Conservation (phyloP, 2,329 filamentous ascomycete genomes). For the Cladosporium sp. region DNA sequence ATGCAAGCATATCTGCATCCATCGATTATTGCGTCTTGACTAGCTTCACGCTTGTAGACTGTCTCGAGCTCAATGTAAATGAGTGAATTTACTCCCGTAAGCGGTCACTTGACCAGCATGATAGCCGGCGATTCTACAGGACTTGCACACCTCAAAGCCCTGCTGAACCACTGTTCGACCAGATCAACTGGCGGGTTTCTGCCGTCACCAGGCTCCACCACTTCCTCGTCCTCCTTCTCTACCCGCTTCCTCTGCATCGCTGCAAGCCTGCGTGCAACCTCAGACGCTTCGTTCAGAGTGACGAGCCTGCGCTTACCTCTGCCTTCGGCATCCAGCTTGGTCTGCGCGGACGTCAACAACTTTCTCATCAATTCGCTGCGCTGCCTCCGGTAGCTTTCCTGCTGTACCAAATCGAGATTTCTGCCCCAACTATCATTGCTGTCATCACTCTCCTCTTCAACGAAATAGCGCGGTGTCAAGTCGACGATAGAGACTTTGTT, state of each 20-base stretch:
- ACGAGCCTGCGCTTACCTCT: conserved; percentile 50
- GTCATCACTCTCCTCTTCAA: not conserved
- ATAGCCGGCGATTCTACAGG: not conserved
- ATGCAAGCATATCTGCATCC: no score
- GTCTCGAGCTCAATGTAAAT: no score
- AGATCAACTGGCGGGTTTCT: not conserved
- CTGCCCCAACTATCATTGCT: not conserved
- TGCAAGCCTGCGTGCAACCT: conserved; percentile 46
- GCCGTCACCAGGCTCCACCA: no score
- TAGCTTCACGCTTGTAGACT: no score
- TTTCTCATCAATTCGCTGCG: conserved; percentile 31
- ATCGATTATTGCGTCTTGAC: no score
- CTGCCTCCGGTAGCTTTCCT: not conserved
- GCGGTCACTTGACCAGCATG: no score
- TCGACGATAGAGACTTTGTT: conserved; percentile 12
- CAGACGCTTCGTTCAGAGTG: conserved; percentile 56
- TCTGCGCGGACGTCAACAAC: conserved; percentile 33
- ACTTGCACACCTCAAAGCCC: not conserved
- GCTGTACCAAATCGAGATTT: not conserved
- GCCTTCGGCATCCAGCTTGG: conserved; percentile 17
- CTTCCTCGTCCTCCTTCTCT: not conserved
- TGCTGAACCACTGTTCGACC: not conserved
- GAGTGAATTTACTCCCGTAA: no score
- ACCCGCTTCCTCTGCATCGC: conserved; percentile 14
- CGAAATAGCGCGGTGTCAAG: conserved; percentile 5